Conservation (phyloP, 805 yeast genomes). For the Teunomyces stri region DNA sequence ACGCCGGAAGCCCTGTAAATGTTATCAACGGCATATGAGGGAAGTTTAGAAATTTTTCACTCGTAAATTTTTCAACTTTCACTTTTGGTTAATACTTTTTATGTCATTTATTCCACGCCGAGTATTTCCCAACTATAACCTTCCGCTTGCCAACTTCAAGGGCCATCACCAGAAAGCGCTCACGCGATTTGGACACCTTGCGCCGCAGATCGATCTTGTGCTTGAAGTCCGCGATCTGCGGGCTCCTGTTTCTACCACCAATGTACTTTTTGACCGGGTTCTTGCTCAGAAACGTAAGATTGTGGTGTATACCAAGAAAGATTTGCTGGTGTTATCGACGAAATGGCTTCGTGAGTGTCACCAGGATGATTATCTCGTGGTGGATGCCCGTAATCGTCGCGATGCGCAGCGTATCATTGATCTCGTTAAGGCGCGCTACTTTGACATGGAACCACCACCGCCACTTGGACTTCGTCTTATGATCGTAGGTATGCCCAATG, state of each 20-base stretch:
- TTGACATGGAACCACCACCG: constrained; percentile 60
- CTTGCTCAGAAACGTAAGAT: constrained; percentile 54
- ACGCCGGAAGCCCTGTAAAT: constrained; percentile 80
- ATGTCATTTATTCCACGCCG: constrained; percentile 62
- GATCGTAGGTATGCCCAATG: constrained; percentile 94
- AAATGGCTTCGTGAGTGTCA: constrained; percentile 35
- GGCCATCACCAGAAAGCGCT: constrained; percentile 89
- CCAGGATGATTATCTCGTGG: constrained; percentile 39
- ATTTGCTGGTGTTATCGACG: constrained; percentile 49
- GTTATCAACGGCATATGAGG: constrained; percentile 75
- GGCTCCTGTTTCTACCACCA: constrained; percentile 83
- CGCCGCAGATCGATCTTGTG: constrained; percentile 79
- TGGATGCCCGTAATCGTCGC: constrained; percentile 53
- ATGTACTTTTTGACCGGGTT: constrained; percentile 70
- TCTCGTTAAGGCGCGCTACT: constrained; percentile 44
- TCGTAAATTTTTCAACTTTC: too few species aligned
- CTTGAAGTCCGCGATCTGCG: constrained; percentile 85
- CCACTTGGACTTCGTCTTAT: constrained; percentile 78
- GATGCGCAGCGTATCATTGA: constrained; percentile 54
- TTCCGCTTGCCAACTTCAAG: constrained; percentile 74
- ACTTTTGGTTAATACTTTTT: too few species aligned
- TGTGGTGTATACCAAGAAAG: constrained; percentile 78
- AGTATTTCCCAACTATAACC: constrained; percentile 69
- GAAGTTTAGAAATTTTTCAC: too few species aligned
- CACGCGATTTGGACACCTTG: constrained; percentile 57